These are phyloP conservation scores for Stereum hirsutum DNA, from an alignment of 1,284 basidiomycete species.

Conservation along the genomic window DNA sequence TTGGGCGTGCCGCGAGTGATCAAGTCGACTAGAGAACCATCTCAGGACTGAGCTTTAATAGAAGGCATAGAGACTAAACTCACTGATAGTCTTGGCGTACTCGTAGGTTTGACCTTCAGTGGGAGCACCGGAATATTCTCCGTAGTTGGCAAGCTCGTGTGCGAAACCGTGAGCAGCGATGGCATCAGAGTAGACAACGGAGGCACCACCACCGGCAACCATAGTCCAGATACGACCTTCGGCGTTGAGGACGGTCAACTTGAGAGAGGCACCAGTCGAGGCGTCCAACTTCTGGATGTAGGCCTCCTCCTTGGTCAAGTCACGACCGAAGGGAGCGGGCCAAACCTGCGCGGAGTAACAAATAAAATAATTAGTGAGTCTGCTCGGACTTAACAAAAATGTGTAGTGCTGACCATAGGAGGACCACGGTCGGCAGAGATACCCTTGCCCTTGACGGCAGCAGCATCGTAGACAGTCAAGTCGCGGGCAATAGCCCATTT, in stretches of 20 bases:
- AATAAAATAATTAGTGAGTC: background rate
- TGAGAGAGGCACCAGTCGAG: conserved; percentile 96
- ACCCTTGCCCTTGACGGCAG: conserved; percentile 31
- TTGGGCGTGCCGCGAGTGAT: conserved; percentile 87
- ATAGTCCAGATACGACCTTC: conserved; percentile 98
- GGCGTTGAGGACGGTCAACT: conserved; percentile 93
- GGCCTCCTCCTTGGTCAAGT: conserved; percentile 97
- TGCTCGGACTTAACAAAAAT: conserved; percentile 5
- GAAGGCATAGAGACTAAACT: conserved; percentile 20
- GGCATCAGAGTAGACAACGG: conserved; percentile 88
- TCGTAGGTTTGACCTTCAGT: conserved; percentile 99
- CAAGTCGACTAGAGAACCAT: conserved; percentile 59
- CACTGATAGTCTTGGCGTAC: conserved; percentile 96
- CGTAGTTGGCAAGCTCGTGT: conserved; percentile 98
- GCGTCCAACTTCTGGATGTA: conserved; percentile 98
- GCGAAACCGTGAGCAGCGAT: conserved; percentile 97
- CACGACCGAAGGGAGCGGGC: conserved; percentile 97
- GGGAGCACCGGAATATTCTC: conserved; percentile 98
- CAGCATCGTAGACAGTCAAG: conserved; percentile 59
- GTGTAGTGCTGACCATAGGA: conserved; percentile 65
- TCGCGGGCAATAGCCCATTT: conserved; percentile 99
- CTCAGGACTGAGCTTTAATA: background rate
- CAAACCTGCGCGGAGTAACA: conserved; percentile 44
- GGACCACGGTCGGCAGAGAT: conserved; percentile 89
- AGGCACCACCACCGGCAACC: conserved; percentile 88